Base-by-base conservation (phyloP, 1,284 basidiomycete genomes). In the Fomitopsis palustris region DNA sequence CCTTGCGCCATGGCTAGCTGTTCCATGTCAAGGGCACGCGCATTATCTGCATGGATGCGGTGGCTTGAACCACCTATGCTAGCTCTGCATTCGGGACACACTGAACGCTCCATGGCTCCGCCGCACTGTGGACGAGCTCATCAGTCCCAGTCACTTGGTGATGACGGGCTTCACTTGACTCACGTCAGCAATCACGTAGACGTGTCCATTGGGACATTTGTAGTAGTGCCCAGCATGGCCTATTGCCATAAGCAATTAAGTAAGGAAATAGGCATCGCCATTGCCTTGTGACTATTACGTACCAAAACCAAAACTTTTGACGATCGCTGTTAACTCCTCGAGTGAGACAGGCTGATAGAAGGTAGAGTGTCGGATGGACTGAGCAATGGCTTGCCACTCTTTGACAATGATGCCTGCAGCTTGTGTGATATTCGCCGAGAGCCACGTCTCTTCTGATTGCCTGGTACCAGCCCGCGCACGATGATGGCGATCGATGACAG, bases 31-130 rank as follows among this genome's bases (percentile, higher is more conserved):
- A 52, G 56, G 4, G 72, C 79, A 1, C 70, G 72, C 2, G 69
- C 71, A 65, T 88, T 88, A 14, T 73, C 71, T 0, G 58, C 16
- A 3, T 61, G 7, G 3, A 86, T 64, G 17, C 2, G 61, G 60
- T 87, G 82, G 35, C 49, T 9, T 0, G 58, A 59, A 3, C 86
- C 85, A 35, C 85, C 86, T 57, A 87, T 81, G 0, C 55, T 52
- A 5, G 72, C 81, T 14, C 76, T 74, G 63, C 85, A 87, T 65
- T 88, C 85, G 0, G 79, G 78, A 60, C 86, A 87, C 4, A 21
- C 63, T 3, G 77, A 67, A 2, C 42, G 62, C 60, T 81, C 19
- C 74, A 75, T 78, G 0, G 82, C 83, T 5, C 82, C 83, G 47
- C 84, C 82, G 57, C 84, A 84, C 82, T 86, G 47, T 7, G 38